Base-by-base conservation (phyloP, 2,329 filamentous ascomycete genomes). In the Ceratocystis eucalypticola region DNA sequence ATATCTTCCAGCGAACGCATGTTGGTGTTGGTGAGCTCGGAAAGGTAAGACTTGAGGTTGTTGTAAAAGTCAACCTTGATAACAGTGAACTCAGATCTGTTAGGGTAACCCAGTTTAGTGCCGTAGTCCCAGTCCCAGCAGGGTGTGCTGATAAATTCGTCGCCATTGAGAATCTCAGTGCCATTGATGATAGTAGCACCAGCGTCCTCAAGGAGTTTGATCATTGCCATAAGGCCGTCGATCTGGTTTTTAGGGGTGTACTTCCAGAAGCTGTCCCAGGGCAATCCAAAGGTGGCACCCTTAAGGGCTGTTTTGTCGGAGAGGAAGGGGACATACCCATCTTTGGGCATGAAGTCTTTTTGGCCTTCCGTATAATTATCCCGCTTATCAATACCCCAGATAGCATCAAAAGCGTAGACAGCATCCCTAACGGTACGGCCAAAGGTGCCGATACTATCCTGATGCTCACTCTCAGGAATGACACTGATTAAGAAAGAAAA, bases 111-210 rank as follows among this genome's bases (percentile, higher is more conserved):
- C 2, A 85, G 81, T 0, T 77, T 80, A 5, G 70, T 79, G 15
- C 87, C 86, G 69, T 84, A 87, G 71, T 88, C 86, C 81, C 88
- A 91, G 73, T 91, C 79, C 87, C 87, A 91, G n/a, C 86, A 85
- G 62, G 81, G 73, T 0, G 84, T 85, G 41, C 81, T 82, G 12
- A 91, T 80, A 25, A 89, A 82, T 0, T 76, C 82, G 71, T 85
- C 74, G 70, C 84, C 81, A 72, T 84, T 77, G 28, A 84, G 83
- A 1, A 91, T 79, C 72, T 91, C 88, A 0, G 86, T 89, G 33
- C 80, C 80, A 71, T 90, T 88, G 71, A 90, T 77, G 50, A 91
- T 79, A 1, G 80, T 86, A 0, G 86, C 88, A 0, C 88, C 88
- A 0, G 84, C 83, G 0, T 74, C 73, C 71, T 82, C 71, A 46